Evolutionary conservation across 129 eudicot genomes (phyloP), one percentile per base, ranked within the genome.

Genomic region (Sambucus nigra): DNA sequence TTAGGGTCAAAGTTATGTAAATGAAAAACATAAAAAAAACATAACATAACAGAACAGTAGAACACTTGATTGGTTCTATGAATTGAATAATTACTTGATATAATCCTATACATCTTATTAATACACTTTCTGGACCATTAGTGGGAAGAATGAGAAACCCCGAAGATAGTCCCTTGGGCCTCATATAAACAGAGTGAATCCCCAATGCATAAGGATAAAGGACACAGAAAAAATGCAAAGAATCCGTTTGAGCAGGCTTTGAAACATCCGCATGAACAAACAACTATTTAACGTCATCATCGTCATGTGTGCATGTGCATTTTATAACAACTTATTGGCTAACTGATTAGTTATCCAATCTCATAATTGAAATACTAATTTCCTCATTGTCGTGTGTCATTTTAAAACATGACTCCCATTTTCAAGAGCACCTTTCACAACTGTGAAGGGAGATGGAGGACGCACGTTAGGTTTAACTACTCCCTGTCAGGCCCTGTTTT

Each of bases 161-260:
- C 0, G 82, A 68, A 53, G 72, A 62, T 52, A 75, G 85, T 1
- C 14, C 54, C 75, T 78, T 80, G 50, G 79, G 67, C 68, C 88
- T 77, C 71, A 78, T 16, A 0, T 85, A 57, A 69, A 88, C 85
- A 7, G 97, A 88, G 60, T 88, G 95, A 68, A 88, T 78, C 51
- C 93, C 97, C 51, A 81, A 35, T 12, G 97, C 97, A 67, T 88
- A 95, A 0, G 97, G 97, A 46, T 88, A 88, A 72, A 88, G 26
- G 21, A 88, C 97, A 53, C 97, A 88, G 51, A 88, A 78, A 54
- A 88, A 78, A 73, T 73, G 87, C 78, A 88, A 38, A 61, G 78
- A 76, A 7, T 67, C 69, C 21, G 68, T 52, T 71, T 70, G 78
- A 23, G 75, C 88, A 8, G 93, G 93, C 62, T 84, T 84, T n/a